Percentiles rank a stretch among this genome's conserved stretches.
Evolutionary conservation across 2,329 filamentous ascomycete genomes (phyloP).

Genomic region (Diaporthe caulivora): DNA sequence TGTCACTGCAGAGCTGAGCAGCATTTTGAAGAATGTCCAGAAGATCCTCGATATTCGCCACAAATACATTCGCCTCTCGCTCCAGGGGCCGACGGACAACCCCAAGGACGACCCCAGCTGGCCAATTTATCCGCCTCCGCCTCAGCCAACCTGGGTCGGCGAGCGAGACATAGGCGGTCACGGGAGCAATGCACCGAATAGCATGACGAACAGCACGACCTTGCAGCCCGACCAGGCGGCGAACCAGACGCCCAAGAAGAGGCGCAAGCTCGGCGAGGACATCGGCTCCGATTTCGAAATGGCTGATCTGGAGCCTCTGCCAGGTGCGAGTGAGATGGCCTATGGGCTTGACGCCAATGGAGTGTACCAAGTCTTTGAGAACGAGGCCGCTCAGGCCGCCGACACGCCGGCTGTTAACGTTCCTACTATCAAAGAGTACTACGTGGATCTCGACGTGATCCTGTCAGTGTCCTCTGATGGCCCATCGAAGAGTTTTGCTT

Average conservation of each 20-base stretch:
- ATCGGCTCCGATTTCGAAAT: slow-evolving; percentile 94
- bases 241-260: slow-evolving; percentile 62
- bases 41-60: slow-evolving; percentile 88
- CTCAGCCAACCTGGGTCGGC: slow-evolving; percentile 89
- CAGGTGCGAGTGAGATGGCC: slow-evolving; percentile 76
- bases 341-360: slow-evolving; percentile 86
- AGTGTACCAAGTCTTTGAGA: slow-evolving; percentile 93
- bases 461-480: slow-evolving; percentile 93
- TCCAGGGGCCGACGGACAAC: slow-evolving; percentile 86
- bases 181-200: slow-evolving; percentile 50
- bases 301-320: slow-evolving; percentile 80
- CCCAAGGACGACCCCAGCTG: slow-evolving; percentile 87
- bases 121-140: slow-evolving; percentile 91
- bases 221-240: slow-evolving; percentile 52
- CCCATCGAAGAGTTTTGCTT: slow-evolving; percentile 96
- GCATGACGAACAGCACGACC: slow-evolving; percentile 57
- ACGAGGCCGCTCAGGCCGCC: slow-evolving; percentile 69
- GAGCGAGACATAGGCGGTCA: slow-evolving; percentile 52
- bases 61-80: slow-evolving; percentile 88
- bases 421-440: slow-evolving; percentile 95
- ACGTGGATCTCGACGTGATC: slow-evolving; percentile 91
- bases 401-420: slow-evolving; percentile 81
- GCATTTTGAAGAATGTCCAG: slow-evolving; percentile 92
- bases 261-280: slow-evolving; percentile 86
- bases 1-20: slow-evolving; percentile 84